Evolutionary conservation across 2,329 filamentous ascomycete species (phyloP).

Genomic region (Cordyceps cicadae): DNA sequence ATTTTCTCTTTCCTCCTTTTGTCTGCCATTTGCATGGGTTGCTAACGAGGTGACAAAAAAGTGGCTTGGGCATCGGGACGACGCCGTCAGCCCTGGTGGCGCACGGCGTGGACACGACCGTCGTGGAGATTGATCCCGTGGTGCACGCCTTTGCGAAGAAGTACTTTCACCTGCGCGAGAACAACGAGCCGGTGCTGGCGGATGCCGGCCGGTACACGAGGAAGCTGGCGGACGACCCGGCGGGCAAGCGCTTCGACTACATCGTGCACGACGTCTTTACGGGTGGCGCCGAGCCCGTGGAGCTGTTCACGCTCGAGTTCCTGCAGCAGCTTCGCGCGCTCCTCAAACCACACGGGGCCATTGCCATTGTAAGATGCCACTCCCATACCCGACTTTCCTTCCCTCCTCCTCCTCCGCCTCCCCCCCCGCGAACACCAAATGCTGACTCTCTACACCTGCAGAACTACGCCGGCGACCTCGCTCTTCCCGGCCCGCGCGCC

Average conservation of each 20-base stretch:
- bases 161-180: slow-evolving; percentile 71
- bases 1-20: neutral
- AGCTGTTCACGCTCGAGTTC: slow-evolving; percentile 83
- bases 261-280: slow-evolving; percentile 98
- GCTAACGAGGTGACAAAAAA: slow-evolving; percentile 24
- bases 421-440: neutral
- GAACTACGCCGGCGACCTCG: slow-evolving; percentile 92
- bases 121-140: slow-evolving; percentile 88
- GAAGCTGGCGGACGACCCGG: slow-evolving; percentile 34
- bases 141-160: slow-evolving; percentile 75
- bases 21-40: neutral
- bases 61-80: slow-evolving; percentile 86
- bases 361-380: slow-evolving; percentile 64
- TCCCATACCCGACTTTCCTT: slow-evolving; percentile 13
- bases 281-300: slow-evolving; percentile 82
- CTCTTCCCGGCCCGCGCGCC: slow-evolving; percentile 64
- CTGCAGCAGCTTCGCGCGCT: slow-evolving; percentile 61
- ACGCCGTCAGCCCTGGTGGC: slow-evolving; percentile 77
- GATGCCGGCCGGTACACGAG: slow-evolving; percentile 69
- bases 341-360: slow-evolving; percentile 68
- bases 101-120: slow-evolving; percentile 85
- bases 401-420: too few relatives aligned
- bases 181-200: slow-evolving; percentile 71
- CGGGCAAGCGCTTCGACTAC: slow-evolving; percentile 61
- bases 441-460: slow-evolving; percentile 26